Evolutionary conservation across 441 rosid genomes (phyloP).

Genomic region (Croton laevigatus): DNA sequence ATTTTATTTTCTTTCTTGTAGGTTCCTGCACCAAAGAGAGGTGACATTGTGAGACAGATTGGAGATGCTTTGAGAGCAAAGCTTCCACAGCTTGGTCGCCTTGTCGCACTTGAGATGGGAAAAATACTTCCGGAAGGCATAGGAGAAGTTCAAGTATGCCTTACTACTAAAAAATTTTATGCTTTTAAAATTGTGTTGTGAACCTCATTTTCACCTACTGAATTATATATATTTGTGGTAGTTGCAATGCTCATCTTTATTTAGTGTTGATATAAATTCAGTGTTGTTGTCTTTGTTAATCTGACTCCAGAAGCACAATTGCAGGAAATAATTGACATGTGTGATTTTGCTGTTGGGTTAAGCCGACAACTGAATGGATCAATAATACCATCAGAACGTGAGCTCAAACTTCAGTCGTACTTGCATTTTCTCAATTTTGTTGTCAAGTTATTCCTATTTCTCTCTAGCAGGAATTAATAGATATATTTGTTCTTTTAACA

Average conservation of each 20-base stretch:
- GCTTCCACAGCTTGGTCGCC: constrained; percentile 76
- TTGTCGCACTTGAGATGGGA: constrained; percentile 97
- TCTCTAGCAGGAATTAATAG: constrained; percentile 7
- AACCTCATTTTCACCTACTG: neutral
- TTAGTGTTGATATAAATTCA: neutral
- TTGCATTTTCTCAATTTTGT: constrained; percentile 11
- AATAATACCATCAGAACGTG: constrained; percentile 93
- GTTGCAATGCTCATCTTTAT: neutral
- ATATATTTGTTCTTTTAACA: constrained; percentile 33
- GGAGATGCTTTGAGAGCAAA: constrained; percentile 87
- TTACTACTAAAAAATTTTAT: neutral
- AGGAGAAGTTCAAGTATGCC: constrained; percentile 90
- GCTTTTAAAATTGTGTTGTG: neutral
- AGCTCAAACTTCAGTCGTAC: constrained; percentile 30
- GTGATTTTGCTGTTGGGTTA: constrained; percentile 93
- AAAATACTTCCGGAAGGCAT: constrained; percentile 95
- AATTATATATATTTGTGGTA: neutral
- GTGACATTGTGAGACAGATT: constrained; percentile 93
- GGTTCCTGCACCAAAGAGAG: constrained; percentile 98
- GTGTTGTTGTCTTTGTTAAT: neutral
- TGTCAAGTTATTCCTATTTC: constrained; percentile 1
- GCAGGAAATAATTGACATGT: constrained; percentile 98
- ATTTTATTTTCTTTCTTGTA: constrained; percentile 20
- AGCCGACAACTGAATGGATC: constrained; percentile 97
- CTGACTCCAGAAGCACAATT: constrained; percentile 15